Evolutionary conservation across 306 rosid species (phyloP).

Genomic region (Gastrolobium villosum): DNA sequence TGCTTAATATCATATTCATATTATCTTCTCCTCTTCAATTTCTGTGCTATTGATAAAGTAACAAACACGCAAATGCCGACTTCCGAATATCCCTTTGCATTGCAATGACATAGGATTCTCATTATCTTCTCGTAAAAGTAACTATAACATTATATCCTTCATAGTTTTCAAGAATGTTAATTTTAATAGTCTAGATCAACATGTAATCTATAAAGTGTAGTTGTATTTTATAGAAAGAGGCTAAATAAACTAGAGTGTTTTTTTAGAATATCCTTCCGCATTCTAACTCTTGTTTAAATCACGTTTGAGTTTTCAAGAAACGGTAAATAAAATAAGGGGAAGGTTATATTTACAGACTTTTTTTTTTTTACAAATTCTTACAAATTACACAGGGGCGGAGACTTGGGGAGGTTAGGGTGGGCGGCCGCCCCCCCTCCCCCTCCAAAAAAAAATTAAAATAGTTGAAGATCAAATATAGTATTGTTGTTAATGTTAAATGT

Average conservation of each 20-base stretch:
- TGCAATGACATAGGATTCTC: slow-evolving; percentile 35
- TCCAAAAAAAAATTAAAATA: too few species aligned
- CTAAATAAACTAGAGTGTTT: background rate
- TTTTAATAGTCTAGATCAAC: background rate
- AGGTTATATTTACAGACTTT: too few species aligned
- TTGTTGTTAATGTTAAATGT: too few species aligned
- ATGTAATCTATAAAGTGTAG: background rate
- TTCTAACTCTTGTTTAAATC: background rate
- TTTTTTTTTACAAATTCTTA: too few species aligned
- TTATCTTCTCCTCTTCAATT: background rate
- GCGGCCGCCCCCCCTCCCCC: too few species aligned
- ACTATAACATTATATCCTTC: background rate
- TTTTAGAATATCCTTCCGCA: background rate
- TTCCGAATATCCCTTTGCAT: background rate
- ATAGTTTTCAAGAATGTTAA: slow-evolving; percentile 13
- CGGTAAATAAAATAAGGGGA: background rate
- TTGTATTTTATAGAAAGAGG: background rate
- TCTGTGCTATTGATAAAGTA: background rate
- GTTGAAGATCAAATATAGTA: too few species aligned
- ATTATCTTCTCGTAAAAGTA: background rate
- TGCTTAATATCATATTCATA: background rate
- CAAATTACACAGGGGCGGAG: too few species aligned
- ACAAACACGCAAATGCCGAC: background rate
- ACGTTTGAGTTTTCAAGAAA: background rate
- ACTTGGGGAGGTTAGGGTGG: too few species aligned